Conservation (phyloP, 2,329 filamentous ascomycete species). For the Fusarium illudens region DNA sequence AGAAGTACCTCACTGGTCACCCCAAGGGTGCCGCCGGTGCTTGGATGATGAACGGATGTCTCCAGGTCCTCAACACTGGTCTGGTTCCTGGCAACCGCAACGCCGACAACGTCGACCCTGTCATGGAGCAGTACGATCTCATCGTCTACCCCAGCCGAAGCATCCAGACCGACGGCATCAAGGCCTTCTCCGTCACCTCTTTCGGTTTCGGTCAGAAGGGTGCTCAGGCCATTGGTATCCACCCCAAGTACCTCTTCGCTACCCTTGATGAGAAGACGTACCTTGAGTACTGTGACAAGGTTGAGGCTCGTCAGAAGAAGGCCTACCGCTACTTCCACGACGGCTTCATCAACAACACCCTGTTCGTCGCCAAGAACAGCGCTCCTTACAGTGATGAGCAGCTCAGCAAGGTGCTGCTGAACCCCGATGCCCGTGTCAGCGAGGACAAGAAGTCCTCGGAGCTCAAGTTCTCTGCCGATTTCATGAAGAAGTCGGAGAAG, state of each 20-base stretch:
- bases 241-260: constrained; percentile 94
- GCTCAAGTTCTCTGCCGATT: constrained; percentile 75
- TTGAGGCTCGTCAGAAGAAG: constrained; percentile 95
- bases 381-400: constrained; percentile 90
- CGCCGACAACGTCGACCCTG: constrained; percentile 93
- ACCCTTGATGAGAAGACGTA: constrained; percentile 90
- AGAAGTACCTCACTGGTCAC: constrained; percentile 98
- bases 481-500: constrained; percentile 72
- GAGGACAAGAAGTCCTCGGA: constrained; percentile 87
- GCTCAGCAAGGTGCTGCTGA: constrained; percentile 88
- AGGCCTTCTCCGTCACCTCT: constrained; percentile 98
- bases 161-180: constrained; percentile 97
- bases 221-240: constrained; percentile 94
- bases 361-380: constrained; percentile 95
- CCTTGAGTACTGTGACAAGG: constrained; percentile 83
- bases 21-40: constrained; percentile 99
- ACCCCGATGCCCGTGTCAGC: constrained; percentile 87
- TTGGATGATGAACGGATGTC: constrained; percentile 99
- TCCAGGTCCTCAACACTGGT: constrained; percentile 94
- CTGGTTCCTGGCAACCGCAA: constrained; percentile 97
- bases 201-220: constrained; percentile 99
- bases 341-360: constrained; percentile 94
- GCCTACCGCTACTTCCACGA: constrained; percentile 99
- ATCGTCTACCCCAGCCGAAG: constrained; percentile 95
- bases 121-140: constrained; percentile 98